Conservation (phyloP, 495 filamentous ascomycete species). For the Penicillium samsonianum region DNA sequence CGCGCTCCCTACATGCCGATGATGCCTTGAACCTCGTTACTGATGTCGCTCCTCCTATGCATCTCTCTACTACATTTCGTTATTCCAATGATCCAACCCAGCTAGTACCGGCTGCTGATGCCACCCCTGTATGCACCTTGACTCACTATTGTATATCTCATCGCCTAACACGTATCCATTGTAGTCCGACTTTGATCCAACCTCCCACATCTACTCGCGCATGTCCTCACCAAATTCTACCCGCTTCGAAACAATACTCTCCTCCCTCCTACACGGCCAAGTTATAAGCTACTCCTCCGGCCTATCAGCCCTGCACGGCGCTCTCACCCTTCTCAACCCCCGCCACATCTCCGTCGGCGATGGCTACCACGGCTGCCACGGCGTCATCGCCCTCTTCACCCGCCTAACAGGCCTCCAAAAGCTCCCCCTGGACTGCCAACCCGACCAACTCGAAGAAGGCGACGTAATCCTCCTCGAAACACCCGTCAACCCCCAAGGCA, state of each 20-base stretch:
- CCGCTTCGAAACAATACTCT: conserved; percentile 81
- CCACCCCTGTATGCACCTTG: conserved; percentile 27
- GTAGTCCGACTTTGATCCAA: conserved; percentile 29
- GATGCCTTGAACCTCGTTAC: conserved; percentile 68
- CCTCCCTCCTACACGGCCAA: conserved; percentile 67
- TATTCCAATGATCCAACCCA: conserved; percentile 69
- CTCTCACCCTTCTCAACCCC: conserved; percentile 76
- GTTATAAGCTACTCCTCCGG: conserved; percentile 79
- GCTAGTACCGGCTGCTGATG: conserved; percentile 51
- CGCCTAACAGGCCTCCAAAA: conserved; percentile 70
- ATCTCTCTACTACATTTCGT: conserved; percentile 85
- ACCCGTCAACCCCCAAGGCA: conserved; percentile 85
- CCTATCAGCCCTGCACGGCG: conserved; percentile 81
- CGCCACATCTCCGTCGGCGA: conserved; percentile 72
- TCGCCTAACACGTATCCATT: neutral
- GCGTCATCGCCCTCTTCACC: conserved; percentile 68
- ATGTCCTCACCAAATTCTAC: conserved; percentile 70
- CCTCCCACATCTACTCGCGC: conserved; percentile 73
- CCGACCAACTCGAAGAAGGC: conserved; percentile 60
- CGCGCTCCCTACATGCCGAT: conserved; percentile 83
- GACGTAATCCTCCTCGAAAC: conserved; percentile 93
- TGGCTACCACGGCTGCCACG: conserved; percentile 94
- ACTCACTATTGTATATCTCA: neutral
- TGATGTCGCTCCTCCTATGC: conserved; percentile 83
- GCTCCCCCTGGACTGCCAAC: conserved; percentile 61